Evolutionary conservation across 78 protist genomes (phyloP).

Genomic region (Dictyostelium capitatum): DNA sequence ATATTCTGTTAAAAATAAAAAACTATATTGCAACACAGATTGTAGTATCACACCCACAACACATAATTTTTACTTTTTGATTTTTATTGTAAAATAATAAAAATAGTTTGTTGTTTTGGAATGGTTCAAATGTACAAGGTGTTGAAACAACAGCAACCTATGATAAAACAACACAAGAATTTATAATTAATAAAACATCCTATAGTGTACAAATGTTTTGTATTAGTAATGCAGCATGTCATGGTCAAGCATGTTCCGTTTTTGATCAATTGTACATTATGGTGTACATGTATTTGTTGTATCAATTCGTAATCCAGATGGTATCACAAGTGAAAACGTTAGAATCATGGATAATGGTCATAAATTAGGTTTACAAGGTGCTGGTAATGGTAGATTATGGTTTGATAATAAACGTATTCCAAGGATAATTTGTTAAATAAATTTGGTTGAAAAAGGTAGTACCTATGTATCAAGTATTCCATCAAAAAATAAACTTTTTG

Average conservation of each 20-base stretch:
- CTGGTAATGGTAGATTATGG: slow-evolving; percentile 85
- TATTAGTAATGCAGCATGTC: slow-evolving; percentile 89
- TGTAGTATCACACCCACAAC: no score
- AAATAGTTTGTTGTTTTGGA: slow-evolving; percentile 86
- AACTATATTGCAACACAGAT: no score
- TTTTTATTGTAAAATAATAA: no score
- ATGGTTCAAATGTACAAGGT: slow-evolving; percentile 88
- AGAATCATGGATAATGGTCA: slow-evolving; percentile 82
- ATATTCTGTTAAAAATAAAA: no score
- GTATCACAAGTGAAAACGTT: slow-evolving; percentile 25
- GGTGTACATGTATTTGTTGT: slow-evolving; percentile 89
- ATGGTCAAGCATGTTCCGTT: slow-evolving; percentile 82
- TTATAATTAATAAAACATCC: slow-evolving; percentile 77
- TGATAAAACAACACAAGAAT: slow-evolving; percentile 76
- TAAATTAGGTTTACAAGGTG: slow-evolving; percentile 83
- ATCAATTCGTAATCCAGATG: slow-evolving; percentile 79
- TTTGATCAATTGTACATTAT: slow-evolving; percentile 81
- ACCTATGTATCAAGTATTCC: slow-evolving; percentile 58
- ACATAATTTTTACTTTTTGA: no score
- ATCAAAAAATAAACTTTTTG: slow-evolving; percentile 62
- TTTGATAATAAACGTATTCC: slow-evolving; percentile 89
- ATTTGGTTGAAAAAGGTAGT: slow-evolving; percentile 76
- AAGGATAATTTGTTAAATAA: slow-evolving; percentile 81
- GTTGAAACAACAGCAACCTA: slow-evolving; percentile 92
- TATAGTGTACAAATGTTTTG: slow-evolving; percentile 92